phyloP scores from a whole-genome alignment of 495 filamentous ascomycete species.

The Xylaria longipes region DNA sequence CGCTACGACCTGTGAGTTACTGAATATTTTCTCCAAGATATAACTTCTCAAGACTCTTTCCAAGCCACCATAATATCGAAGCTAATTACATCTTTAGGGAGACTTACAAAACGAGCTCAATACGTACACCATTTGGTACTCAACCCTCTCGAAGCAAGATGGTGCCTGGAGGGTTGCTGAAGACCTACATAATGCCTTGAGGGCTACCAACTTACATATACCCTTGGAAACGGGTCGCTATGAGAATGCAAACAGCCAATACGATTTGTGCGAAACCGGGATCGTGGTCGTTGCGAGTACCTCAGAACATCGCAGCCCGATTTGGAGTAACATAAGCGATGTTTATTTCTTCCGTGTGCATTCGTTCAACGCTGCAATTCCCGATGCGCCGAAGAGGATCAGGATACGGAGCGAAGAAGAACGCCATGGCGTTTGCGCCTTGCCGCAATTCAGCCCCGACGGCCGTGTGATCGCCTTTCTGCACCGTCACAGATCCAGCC shows the following conservation, averaged over 20 bases:
- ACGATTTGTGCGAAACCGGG: conserved; percentile 35
- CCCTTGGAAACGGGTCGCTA: conserved; percentile 23
- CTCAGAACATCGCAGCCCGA: background rate
- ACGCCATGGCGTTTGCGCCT: conserved; percentile 12
- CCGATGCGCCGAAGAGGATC: conserved; percentile 29
- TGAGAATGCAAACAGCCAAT: conserved; percentile 21
- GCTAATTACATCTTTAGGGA: conserved; percentile 25
- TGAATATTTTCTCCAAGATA: background rate
- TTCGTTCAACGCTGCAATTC: conserved; percentile 27
- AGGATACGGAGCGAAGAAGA: conserved; percentile 9
- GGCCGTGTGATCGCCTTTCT: conserved; percentile 35
- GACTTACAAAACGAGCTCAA: conserved; percentile 26
- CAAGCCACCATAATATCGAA: background rate
- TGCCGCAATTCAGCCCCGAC: conserved; percentile 38
- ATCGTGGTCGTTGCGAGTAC: conserved; percentile 32
- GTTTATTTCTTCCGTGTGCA: conserved; percentile 36
- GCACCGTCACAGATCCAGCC: background rate
- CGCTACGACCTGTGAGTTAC: conserved; percentile 29
- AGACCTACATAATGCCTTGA: conserved; percentile 31
- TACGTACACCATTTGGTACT: conserved; percentile 38
- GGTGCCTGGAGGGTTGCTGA: conserved; percentile 28
- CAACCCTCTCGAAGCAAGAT: conserved; percentile 28
- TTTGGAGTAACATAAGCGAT: conserved; percentile 13
- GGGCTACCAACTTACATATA: conserved; percentile 29
- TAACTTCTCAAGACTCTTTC: background rate